A percentile compares a stretch with the other conserved stretches of the same genome.
These are phyloP conservation scores for Cladosporium sp. DNA, from an alignment of 2,329 filamentous ascomycete species.

Conservation along the genomic window DNA sequence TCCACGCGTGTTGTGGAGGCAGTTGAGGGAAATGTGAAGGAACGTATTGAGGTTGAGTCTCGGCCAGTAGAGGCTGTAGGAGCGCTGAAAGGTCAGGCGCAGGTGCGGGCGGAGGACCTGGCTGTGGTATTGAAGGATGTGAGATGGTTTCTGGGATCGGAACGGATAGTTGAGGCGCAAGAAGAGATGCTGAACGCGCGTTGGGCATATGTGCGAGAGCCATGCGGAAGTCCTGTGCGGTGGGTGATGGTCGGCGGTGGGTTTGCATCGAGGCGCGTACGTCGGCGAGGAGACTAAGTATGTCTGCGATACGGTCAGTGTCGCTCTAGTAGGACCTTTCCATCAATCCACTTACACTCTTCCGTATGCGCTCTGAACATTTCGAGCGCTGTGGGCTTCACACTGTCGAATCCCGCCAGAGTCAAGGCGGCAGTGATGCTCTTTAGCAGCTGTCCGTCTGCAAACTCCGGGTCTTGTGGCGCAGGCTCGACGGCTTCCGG, in stretches of 20 bases:
- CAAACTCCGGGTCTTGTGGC: slow-evolving; percentile 47
- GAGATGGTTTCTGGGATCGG: slow-evolving; percentile 31
- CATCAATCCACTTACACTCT: slow-evolving; percentile 40
- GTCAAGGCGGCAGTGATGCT: slow-evolving; percentile 51
- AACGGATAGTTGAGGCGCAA: slow-evolving; percentile 38
- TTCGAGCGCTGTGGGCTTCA: slow-evolving; percentile 54
- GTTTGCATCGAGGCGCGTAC: slow-evolving; percentile 56
- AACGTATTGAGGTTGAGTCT: slow-evolving; percentile 49
- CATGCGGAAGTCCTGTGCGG: slow-evolving; percentile 56
- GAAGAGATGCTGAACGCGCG: slow-evolving; percentile 34
- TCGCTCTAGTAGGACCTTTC: background rate
- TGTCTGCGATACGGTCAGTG: slow-evolving; percentile 37
- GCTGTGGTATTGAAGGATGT: slow-evolving; percentile 38
- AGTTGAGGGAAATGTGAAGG: slow-evolving; percentile 59
- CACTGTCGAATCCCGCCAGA: slow-evolving; percentile 52
- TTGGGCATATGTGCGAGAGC: slow-evolving; percentile 41
- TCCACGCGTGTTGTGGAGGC: slow-evolving; percentile 62
- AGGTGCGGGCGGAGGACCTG: slow-evolving; percentile 37
- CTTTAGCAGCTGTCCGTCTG: slow-evolving; percentile 52
- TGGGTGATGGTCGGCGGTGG: slow-evolving; percentile 51
- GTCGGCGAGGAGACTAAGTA: slow-evolving; percentile 51
- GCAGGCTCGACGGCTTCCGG: slow-evolving; percentile 32
- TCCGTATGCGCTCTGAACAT: slow-evolving; percentile 52
- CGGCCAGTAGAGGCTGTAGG: slow-evolving; percentile 50
- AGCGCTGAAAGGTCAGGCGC: slow-evolving; percentile 45